phyloP scores from a whole-genome alignment of 768 basidiomycete genomes.

The Exsudoporus frostii region DNA sequence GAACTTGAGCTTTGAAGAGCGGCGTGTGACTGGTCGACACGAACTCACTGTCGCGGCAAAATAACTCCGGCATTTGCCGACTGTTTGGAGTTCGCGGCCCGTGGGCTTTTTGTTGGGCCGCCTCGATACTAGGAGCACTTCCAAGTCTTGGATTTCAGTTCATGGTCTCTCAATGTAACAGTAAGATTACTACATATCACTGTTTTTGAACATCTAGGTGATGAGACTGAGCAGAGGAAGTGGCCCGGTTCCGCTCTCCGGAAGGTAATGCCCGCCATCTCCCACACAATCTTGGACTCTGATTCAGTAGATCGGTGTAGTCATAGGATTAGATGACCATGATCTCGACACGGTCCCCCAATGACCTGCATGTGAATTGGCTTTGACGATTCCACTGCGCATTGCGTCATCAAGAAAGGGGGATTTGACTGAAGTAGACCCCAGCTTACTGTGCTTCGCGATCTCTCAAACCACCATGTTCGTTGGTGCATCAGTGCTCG shows the following conservation, averaged over 20 bases:
- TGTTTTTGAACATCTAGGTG: neutral
- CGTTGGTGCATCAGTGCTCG: neutral
- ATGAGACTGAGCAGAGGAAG: neutral
- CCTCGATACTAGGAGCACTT: neutral
- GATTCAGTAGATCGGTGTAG: neutral
- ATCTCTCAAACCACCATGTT: conserved; percentile 18
- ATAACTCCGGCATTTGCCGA: conserved; percentile 16
- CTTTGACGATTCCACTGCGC: conserved; percentile 13
- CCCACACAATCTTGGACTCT: too few relatives aligned
- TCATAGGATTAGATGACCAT: neutral
- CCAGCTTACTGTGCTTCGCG: neutral
- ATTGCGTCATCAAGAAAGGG: conserved; percentile 28
- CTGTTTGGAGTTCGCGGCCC: neutral
- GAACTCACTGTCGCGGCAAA: neutral
- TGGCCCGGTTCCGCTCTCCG: neutral
- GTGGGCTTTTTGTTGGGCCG: neutral
- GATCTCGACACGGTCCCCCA: neutral
- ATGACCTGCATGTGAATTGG: neutral
- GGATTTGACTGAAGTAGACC: neutral
- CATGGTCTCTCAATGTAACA: neutral
- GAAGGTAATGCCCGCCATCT: neutral
- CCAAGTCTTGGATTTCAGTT: neutral
- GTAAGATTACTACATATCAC: too few relatives aligned
- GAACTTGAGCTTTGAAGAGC: neutral
- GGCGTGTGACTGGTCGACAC: neutral